Percentiles rank a stretch among this genome's conserved stretches.
phyloP scores from a whole-genome alignment of 495 filamentous ascomycete species.

The Neurospora hispaniola region DNA sequence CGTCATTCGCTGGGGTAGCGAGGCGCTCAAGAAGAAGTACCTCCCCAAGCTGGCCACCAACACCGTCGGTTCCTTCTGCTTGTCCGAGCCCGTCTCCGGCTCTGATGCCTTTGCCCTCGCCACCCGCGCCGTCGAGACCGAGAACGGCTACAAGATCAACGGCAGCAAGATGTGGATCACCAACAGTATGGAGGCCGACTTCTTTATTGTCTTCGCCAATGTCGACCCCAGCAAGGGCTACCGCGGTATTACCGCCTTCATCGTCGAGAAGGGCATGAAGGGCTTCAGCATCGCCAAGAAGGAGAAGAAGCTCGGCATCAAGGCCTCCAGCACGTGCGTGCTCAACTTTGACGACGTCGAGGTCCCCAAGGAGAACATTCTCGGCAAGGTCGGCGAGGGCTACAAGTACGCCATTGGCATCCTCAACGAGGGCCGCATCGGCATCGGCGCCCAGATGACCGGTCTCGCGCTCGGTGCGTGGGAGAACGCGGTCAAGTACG shows the following conservation, averaged over 20 bases:
- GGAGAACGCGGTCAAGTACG: slow-evolving; percentile 83
- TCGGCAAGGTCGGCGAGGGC: slow-evolving; percentile 80
- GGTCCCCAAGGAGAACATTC: slow-evolving; percentile 72
- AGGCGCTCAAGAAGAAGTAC: slow-evolving; percentile 68
- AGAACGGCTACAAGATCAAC: slow-evolving; percentile 71
- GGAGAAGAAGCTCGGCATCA: slow-evolving; percentile 98
- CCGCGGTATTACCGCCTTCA: slow-evolving; percentile 92
- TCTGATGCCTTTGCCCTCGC: slow-evolving; percentile 93
- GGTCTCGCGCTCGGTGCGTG: slow-evolving; percentile 89
- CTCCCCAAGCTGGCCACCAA: slow-evolving; percentile 79
- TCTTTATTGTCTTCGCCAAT: slow-evolving; percentile 98
- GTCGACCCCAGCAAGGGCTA: slow-evolving; percentile 79
- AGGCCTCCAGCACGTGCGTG: slow-evolving; percentile 88
- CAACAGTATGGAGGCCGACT: slow-evolving; percentile 82
- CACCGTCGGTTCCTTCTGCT: slow-evolving; percentile 90
- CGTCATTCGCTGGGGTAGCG: slow-evolving; percentile 73
- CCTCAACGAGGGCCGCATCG: slow-evolving; percentile 96
- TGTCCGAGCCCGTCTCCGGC: slow-evolving; percentile 87
- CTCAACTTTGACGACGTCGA: slow-evolving; percentile 97
- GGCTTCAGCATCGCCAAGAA: slow-evolving; percentile 98
- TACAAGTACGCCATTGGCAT: slow-evolving; percentile 97
- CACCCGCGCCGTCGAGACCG: slow-evolving; percentile 69
- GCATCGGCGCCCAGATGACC: slow-evolving; percentile 98
- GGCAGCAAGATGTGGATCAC: slow-evolving; percentile 99
- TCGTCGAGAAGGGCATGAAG: slow-evolving; percentile 79